Evolutionary conservation across 805 yeast species (phyloP), one percentile per base, ranked within the genome.

Genomic region (Kazachstania bromeliacearum): DNA sequence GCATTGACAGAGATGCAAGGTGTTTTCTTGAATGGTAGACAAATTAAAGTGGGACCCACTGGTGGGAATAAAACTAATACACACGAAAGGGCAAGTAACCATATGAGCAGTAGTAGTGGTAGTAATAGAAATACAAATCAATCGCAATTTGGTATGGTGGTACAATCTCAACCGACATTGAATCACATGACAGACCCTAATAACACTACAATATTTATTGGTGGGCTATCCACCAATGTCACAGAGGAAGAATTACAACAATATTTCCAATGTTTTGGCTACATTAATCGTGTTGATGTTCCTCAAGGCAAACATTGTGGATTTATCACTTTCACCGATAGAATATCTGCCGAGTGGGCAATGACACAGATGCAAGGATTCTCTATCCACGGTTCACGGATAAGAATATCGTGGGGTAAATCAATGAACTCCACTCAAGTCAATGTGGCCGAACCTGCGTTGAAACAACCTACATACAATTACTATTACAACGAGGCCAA

Each of bases 371-470:
- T 87, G 94, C 95, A 87, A 60, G 95, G 95, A 7, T 84, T 77
- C 54, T 85, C 85, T 25, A 79, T 87, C 47, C 89, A 88, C 34
- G 87, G 84, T 39, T 79, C 84, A 39, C 70, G 89, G 42, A 77
- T 87, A 33, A 68, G 95, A 48, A 69, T 87, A 39, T 79, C 89
- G 35, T 87, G 96, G 96, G 96, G 96, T 21, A 71, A 85, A 46
- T 73, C 82, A 28, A 50, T 52, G 1, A 44, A 13, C 41, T 35
- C 28, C 43, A 32, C 16, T 41, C 37, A 24, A 40, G 9, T 3
- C 31, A 27, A 33, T 20, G 9, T 36, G 38, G 14, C 42, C 32
- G 14, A 41, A 19, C 23, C 20, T 17, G 21, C 39, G 39, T 15
- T 32, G 38, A 13, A 42, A 33, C 50, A 46, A 34, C 50, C 52